These are phyloP conservation scores for Backusella parvicylindrica DNA, from an alignment of 192 early-diverging fungal species.

Conservation along the genomic window DNA sequence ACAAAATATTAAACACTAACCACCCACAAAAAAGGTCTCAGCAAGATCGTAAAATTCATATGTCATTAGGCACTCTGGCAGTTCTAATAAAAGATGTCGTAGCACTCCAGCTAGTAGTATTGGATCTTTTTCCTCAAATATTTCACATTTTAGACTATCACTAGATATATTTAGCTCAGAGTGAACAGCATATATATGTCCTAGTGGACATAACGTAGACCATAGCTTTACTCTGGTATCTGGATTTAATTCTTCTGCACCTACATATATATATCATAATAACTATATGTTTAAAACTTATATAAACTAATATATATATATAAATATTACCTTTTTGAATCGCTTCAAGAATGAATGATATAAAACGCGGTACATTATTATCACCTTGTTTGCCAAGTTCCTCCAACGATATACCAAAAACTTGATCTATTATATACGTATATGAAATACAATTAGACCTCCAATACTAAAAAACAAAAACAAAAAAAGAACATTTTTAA, in stretches of 20 bases:
- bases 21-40: conserved; percentile 57
- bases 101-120: conserved; percentile 55
- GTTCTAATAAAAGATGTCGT: conserved; percentile 65
- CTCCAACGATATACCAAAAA: conserved; percentile 72
- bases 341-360: conserved; percentile 53
- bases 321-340: conserved; percentile 47
- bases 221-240: conserved; percentile 36
- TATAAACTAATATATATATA: neutral
- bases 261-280: neutral
- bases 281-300: neutral
- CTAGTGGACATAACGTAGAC: conserved; percentile 57
- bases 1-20: conserved; percentile 26
- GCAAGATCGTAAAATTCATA: conserved; percentile 67
- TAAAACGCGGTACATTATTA: conserved; percentile 58
- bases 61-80: conserved; percentile 64
- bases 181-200: conserved; percentile 57
- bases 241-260: neutral
- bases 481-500: neutral
- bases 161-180: conserved; percentile 59
- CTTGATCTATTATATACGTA: conserved; percentile 51
- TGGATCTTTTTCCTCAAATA: conserved; percentile 55
- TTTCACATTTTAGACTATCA: conserved; percentile 47
- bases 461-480: neutral
- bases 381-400: conserved; percentile 59
- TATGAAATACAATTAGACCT: neutral